phyloP scores from a whole-genome alignment of 352 stramenopile species.

The Phytophthora ramorum region DNA sequence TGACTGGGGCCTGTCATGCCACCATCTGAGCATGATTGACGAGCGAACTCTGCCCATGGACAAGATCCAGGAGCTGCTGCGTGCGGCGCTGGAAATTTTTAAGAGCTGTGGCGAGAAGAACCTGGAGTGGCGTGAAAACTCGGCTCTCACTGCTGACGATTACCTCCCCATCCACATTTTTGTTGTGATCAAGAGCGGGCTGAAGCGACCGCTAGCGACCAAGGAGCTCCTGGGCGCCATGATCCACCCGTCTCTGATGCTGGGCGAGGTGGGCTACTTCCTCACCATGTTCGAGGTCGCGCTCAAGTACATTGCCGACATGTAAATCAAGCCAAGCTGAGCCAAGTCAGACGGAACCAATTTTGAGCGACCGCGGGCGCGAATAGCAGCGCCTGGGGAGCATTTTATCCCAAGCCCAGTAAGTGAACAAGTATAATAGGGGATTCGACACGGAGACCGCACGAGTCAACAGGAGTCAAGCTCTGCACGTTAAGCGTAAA shows the following conservation, averaged over 20 bases:
- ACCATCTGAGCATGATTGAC: slow-evolving; percentile 87
- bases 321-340: slow-evolving; percentile 54
- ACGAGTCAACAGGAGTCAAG: slow-evolving; percentile 20
- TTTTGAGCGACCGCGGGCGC: slow-evolving; percentile 28
- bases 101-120: slow-evolving; percentile 81
- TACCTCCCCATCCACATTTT: slow-evolving; percentile 90
- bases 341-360: slow-evolving; percentile 19
- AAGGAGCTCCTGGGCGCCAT: slow-evolving; percentile 84
- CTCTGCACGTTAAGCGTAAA: slow-evolving; percentile 34
- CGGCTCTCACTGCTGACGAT: slow-evolving; percentile 80
- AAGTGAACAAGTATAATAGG: slow-evolving; percentile 50
- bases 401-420: slow-evolving; percentile 38
- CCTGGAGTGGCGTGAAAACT: slow-evolving; percentile 79
- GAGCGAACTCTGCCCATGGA: slow-evolving; percentile 73
- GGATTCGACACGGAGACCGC: slow-evolving; percentile 27
- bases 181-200: slow-evolving; percentile 77
- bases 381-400: slow-evolving; percentile 16
- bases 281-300: slow-evolving; percentile 91
- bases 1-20: slow-evolving; percentile 80
- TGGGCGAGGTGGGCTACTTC: slow-evolving; percentile 86
- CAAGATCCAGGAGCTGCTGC: slow-evolving; percentile 85
- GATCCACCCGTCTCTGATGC: slow-evolving; percentile 86
- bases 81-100: slow-evolving; percentile 83
- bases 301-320: slow-evolving; percentile 88
- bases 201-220: slow-evolving; percentile 76